Evolutionary conservation across 345 rosid species (phyloP).

Genomic region (Salix suchowensis): DNA sequence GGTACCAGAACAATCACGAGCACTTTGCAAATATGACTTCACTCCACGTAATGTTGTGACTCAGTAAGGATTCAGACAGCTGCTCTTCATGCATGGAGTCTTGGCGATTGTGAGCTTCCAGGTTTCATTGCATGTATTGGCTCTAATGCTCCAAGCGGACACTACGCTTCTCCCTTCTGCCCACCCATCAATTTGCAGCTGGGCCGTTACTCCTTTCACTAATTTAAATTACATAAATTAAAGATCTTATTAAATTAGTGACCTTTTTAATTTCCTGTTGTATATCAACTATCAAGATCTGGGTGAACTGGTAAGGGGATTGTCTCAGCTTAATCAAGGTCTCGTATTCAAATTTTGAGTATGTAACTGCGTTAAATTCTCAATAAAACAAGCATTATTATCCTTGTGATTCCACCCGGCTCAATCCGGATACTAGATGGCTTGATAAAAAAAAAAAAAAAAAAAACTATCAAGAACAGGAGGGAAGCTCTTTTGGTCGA

Average conservation of each 20-base stretch:
- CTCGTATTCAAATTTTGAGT: no score
- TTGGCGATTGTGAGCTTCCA: slow-evolving; percentile 16
- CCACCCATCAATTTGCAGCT: background rate
- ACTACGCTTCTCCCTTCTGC: background rate
- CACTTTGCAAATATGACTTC: background rate
- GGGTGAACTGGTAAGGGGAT: no score
- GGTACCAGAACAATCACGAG: background rate
- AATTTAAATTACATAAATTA: background rate
- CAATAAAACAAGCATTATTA: no score
- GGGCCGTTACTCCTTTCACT: background rate
- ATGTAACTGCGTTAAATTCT: no score
- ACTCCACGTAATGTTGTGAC: slow-evolving; percentile 20
- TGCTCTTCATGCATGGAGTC: slow-evolving; percentile 33
- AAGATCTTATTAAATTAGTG: background rate
- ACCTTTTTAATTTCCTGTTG: no score
- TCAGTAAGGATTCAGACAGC: slow-evolving; percentile 9
- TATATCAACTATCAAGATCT: no score
- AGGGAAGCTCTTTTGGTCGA: no score
- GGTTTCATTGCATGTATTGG: slow-evolving; percentile 12
- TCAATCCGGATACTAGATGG: no score
- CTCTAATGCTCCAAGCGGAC: background rate
- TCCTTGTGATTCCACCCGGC: no score
- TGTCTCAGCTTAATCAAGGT: no score
- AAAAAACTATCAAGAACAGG: no score
- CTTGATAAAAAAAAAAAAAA: no score